phyloP scores from a whole-genome alignment of 768 basidiomycete genomes.

The Leccinum rimulosum region DNA sequence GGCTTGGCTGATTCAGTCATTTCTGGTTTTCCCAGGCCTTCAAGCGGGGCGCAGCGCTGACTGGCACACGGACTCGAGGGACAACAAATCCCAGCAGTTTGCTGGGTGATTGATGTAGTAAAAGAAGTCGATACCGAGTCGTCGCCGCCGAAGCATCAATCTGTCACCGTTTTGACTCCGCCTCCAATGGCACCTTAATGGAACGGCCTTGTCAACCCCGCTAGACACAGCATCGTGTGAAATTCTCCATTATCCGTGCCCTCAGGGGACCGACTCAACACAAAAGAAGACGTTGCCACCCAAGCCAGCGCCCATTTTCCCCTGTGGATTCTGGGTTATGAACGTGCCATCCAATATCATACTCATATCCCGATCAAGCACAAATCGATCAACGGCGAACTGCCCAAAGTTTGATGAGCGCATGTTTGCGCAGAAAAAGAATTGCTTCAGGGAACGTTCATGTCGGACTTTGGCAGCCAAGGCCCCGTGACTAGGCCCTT shows the following conservation, averaged over 20 bases:
- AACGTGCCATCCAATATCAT: background rate
- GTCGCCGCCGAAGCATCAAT: background rate
- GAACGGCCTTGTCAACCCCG: background rate
- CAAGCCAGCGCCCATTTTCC: background rate
- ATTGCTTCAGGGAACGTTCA: background rate
- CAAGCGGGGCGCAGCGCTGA: background rate
- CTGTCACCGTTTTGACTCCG: background rate
- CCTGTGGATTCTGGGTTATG: background rate
- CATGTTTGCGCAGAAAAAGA: background rate
- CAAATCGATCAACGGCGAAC: background rate
- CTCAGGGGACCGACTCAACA: too few relatives aligned
- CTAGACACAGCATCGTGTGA: background rate
- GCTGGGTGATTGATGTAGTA: background rate
- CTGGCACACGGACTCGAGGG: background rate
- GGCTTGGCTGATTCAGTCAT: background rate
- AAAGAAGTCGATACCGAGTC: background rate
- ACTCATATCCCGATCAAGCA: background rate
- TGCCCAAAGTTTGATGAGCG: background rate
- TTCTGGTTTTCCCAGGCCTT: background rate
- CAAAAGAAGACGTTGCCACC: background rate
- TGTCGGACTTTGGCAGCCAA: background rate
- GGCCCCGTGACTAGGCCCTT: background rate
- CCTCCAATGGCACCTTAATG: too few relatives aligned
- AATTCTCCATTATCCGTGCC: background rate
- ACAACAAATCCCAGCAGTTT: background rate